Conservation (phyloP, 1,284 basidiomycete genomes). For the Anthracocystis setariae region DNA sequence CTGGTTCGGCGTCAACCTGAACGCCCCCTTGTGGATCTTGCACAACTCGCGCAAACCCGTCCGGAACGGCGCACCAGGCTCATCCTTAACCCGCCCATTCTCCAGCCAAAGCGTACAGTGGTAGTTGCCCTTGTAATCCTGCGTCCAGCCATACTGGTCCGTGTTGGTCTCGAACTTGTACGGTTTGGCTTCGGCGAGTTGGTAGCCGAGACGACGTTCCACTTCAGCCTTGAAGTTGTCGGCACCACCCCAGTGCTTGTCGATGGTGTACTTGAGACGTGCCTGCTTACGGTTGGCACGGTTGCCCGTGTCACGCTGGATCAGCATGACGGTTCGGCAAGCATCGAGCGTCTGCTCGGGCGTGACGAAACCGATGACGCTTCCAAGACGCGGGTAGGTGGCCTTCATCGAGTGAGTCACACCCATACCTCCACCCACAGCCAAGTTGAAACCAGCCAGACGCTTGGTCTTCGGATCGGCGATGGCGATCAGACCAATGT, state of each 20-base stretch:
- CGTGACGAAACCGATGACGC: conserved; percentile 91
- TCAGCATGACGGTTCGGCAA: conserved; percentile 91
- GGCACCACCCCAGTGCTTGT: conserved; percentile 79
- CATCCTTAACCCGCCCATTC: conserved; percentile 95
- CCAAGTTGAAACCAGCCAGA: conserved; percentile 69
- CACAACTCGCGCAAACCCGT: conserved; percentile 91
- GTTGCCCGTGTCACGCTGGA: conserved; percentile 95
- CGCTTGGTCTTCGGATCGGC: conserved; percentile 72
- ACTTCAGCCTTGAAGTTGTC: conserved; percentile 81
- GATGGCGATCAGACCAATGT: conserved; percentile 94
- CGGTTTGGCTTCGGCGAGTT: conserved; percentile 75
- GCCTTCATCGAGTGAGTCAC: conserved; percentile 99
- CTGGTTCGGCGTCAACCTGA: conserved; percentile 88
- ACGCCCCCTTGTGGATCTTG: conserved; percentile 89
- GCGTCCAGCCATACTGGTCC: conserved; percentile 93
- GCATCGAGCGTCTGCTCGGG: conserved; percentile 85
- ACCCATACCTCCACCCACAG: conserved; percentile 90
- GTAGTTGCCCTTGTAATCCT: conserved; percentile 85
- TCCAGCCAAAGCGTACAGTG: conserved; percentile 96
- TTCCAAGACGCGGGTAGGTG: conserved; percentile 91
- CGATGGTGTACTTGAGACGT: conserved; percentile 91
- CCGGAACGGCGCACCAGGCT: conserved; percentile 89
- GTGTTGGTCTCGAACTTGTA: conserved; percentile 89
- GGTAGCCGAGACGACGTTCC: conserved; percentile 86
- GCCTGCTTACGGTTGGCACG: conserved; percentile 73